These are phyloP conservation scores for Boletus edulis DNA, from an alignment of 768 basidiomycete genomes.

Conservation along the genomic window DNA sequence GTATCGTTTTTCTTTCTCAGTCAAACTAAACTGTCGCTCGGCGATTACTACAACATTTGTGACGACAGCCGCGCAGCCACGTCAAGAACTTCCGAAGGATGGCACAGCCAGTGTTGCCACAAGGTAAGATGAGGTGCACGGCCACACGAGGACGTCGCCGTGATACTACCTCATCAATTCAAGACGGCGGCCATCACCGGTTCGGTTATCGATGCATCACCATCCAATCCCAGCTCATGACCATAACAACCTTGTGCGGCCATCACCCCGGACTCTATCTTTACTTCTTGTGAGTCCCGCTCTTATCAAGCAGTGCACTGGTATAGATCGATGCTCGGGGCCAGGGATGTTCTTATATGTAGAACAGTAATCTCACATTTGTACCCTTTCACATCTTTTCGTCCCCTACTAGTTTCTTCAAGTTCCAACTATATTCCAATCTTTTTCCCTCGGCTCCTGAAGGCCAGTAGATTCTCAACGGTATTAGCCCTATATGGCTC, in stretches of 20 bases:
- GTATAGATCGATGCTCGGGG: constrained; percentile 1
- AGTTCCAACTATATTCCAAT: too few relatives aligned
- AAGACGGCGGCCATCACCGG: not conserved
- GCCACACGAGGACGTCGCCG: not conserved
- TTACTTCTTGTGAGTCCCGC: not conserved
- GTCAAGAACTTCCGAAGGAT: not conserved
- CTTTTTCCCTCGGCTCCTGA: too few relatives aligned
- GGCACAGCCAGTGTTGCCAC: too few relatives aligned
- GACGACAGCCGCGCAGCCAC: too few relatives aligned
- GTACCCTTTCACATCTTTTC: too few relatives aligned
- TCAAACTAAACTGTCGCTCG: too few relatives aligned
- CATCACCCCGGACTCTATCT: not conserved
- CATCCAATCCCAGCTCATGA: not conserved
- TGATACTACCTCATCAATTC: not conserved
- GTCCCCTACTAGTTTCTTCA: too few relatives aligned
- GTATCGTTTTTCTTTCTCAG: too few relatives aligned
- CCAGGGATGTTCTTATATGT: constrained; percentile 7
- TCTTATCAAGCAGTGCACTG: constrained; percentile 7
- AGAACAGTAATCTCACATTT: constrained; percentile 2
- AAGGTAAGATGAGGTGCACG: too few relatives aligned
- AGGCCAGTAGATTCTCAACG: too few relatives aligned
- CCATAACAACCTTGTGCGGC: not conserved
- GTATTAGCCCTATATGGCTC: not conserved
- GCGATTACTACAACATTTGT: too few relatives aligned
- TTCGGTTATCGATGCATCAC: not conserved